Base-by-base conservation (phyloP, 345 rosid genomes). In the Salix koriyanagi region DNA sequence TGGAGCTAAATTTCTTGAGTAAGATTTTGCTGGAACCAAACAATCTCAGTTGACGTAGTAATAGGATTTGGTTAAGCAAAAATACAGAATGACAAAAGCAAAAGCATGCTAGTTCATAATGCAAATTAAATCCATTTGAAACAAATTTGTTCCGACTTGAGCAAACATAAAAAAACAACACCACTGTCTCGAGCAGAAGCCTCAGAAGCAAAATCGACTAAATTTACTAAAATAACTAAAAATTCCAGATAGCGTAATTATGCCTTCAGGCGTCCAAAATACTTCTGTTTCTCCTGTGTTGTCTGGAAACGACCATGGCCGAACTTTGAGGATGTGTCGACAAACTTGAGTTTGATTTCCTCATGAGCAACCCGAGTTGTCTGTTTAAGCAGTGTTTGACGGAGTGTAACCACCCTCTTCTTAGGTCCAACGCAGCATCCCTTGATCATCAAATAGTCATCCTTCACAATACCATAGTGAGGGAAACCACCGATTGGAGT, bases 251-350 rank as follows among this genome's bases (percentile, higher is more conserved):
- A 15, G 30, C 19, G 34, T 16, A 44, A 76, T 44, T 8, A 92
- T 1, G 95, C 90, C 87, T 91, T 92, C 73, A 74, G 76, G 5
- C 91, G 91, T 34, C 89, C 88, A 54, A 52, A 90, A 82, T 77
- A 85, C 88, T 87, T 92, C 75, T 69, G 79, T 75, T 92, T 92
- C 85, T 92, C 97, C 77, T 81, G 78, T 23, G 85, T 77, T 4
- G 92, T 86, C 89, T 92, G 96, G 91, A 91, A 92, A 64, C 84
- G 87, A 19, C 96, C 97, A 68, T 91, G 97, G 6, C 97, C 97
- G 21, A 73, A 65, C 54, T 88, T 91, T 65, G 98, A 89, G 32
- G 94, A 86, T 5, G 96, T 91, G 69, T 90, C 94, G 0, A 92
- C 83, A 79, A 92, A 92, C 91, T 92, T 92, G 82, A 92, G 83